Evolutionary conservation across 805 yeast species (phyloP), one percentile per base, ranked within the genome.

Genomic region (Sugiyamaella smithiae): DNA sequence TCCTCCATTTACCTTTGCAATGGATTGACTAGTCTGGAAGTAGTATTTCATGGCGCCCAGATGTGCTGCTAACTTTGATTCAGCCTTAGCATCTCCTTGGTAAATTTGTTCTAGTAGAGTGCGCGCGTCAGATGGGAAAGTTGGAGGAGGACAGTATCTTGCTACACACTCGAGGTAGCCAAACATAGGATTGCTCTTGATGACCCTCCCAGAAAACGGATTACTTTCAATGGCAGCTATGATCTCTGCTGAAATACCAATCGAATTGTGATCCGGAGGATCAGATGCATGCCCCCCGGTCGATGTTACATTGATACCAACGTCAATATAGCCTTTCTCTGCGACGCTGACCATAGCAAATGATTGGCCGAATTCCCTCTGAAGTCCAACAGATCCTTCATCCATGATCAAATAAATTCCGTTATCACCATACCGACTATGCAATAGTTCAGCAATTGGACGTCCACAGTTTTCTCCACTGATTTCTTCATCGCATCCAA

Each of bases 401-500:
- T 26, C 29, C 29, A 26, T 26, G 7, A 26, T 26, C 29, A 26
- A 8, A 26, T 26, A 26, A 11, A 26, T 26, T 8, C 29, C 29
- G 11, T 26, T 26, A 11, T 26, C 29, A 8, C 29, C 29, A 26
- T 26, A 26, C 29, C 29, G 7, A 26, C 29, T 26, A 11, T 26
- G 29, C 29, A 26, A 26, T 7, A 26, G 29, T 11, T 26, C 29
- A 11, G 29, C 29, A 26, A 26, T 26, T 7, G 29, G 29, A 26
- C 29, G 29, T 7, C 29, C 29, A 26, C 49, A 38, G 19, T 46
- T 40, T 17, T 46, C 45, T 3, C 91, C 90, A 32, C 76, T 71
- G 41, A 75, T 74, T 62, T 85, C 95, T 66, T 85, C 95, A 60
- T 85, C 95, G 57, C 79, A 82, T 2, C 93, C 93, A 59, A 81